These are phyloP conservation scores for Erodium chrysanthum DNA, from an alignment of 441 rosid species.

Conservation along the genomic window DNA sequence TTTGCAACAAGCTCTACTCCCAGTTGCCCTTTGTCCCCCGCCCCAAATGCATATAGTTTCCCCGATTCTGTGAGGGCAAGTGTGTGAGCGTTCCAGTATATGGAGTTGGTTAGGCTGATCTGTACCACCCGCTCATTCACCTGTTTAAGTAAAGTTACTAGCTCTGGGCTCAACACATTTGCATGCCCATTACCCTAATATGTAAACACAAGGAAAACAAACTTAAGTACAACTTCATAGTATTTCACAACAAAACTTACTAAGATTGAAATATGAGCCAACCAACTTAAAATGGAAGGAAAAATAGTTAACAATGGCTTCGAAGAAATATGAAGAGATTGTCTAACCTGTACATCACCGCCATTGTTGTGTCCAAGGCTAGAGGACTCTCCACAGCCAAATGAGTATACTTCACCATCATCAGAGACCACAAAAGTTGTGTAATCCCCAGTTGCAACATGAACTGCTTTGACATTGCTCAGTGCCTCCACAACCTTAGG, in stretches of 20 bases:
- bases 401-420: slow-evolving; percentile 78
- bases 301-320: not conserved
- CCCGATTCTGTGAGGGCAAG: slow-evolving; percentile 84
- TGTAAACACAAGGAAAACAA: not conserved
- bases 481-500: slow-evolving; percentile 85
- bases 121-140: slow-evolving; percentile 65
- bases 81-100: slow-evolving; percentile 85
- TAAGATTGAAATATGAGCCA: too few species aligned
- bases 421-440: slow-evolving; percentile 87
- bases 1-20: slow-evolving; percentile 54
- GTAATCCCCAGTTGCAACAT: slow-evolving; percentile 87
- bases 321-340: not conserved
- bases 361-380: slow-evolving; percentile 72
- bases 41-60: slow-evolving; percentile 74
- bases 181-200: slow-evolving; percentile 49
- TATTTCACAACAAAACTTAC: not conserved
- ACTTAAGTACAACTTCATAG: not conserved
- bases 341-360: slow-evolving; percentile 56
- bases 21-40: slow-evolving; percentile 96
- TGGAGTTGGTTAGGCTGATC: slow-evolving; percentile 73
- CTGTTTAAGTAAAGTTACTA: slow-evolving; percentile 66
- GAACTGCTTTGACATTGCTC: slow-evolving; percentile 68
- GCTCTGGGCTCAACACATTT: slow-evolving; percentile 63
- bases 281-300: too few species aligned
- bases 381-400: slow-evolving; percentile 84